Evolutionary conservation across 1,284 basidiomycete species (phyloP).

Genomic region (Marasmius oreades): DNA sequence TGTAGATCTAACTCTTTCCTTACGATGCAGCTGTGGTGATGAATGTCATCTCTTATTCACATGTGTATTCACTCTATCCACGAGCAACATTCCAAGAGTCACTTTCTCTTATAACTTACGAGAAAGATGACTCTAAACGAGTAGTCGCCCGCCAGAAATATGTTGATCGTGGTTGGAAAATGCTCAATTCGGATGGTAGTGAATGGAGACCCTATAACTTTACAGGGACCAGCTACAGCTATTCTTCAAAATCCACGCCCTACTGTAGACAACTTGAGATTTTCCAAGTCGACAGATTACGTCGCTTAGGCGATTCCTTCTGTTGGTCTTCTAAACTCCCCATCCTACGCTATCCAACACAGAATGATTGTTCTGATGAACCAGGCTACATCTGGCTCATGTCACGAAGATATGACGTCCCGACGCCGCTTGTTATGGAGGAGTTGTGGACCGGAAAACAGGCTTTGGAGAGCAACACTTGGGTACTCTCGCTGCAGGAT

Average conservation of each 20-base stretch:
- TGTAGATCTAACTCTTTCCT: not conserved
- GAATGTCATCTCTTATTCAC: slow-evolving; percentile 19
- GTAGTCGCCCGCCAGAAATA: slow-evolving; percentile 5
- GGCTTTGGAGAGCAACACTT: too few species aligned
- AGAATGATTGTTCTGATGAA: too few species aligned
- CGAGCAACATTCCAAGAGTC: slow-evolving; percentile 19
- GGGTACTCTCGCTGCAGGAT: too few species aligned
- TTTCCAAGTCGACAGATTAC: not conserved
- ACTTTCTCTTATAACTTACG: slow-evolving; percentile 5
- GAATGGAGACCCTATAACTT: not conserved
- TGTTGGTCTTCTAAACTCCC: not conserved
- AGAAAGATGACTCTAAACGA: not conserved
- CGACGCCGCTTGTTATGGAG: too few species aligned
- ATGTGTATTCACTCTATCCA: slow-evolving; percentile 20
- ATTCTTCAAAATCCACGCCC: too few species aligned
- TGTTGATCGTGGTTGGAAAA: slow-evolving; percentile 5
- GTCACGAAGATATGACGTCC: too few species aligned
- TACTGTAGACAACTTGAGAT: not conserved
- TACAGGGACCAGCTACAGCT: too few species aligned
- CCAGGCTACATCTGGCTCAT: too few species aligned
- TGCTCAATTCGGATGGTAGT: not conserved
- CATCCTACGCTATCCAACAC: too few species aligned
- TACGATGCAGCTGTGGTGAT: slow-evolving; percentile 18
- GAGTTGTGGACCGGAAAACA: too few species aligned
- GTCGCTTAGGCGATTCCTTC: not conserved